A percentile compares a stretch with the other conserved stretches of the same genome.
Conservation (phyloP, 2,329 filamentous ascomycete genomes). For the Chaetomium strumarium region DNA sequence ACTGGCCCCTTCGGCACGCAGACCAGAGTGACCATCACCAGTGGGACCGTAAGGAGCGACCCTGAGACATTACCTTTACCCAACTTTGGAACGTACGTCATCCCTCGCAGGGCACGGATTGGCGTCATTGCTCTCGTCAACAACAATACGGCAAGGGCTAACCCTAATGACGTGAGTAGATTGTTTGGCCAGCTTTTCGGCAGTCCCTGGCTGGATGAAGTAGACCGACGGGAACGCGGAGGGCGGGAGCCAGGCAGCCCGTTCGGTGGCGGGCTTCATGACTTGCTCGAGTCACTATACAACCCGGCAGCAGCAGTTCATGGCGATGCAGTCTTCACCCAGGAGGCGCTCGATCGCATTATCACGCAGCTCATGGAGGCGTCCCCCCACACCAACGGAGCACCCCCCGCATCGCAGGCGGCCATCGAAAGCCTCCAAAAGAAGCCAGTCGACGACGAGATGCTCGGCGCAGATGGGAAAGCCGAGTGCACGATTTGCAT, state of each 20-base stretch:
- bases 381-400: slow-evolving; percentile 67
- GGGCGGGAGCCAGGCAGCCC: slow-evolving; percentile 24
- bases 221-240: slow-evolving; percentile 16
- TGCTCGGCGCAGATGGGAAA: slow-evolving; percentile 60
- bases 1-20: slow-evolving; percentile 28
- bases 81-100: slow-evolving; percentile 44
- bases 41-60: not conserved
- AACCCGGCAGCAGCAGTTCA: slow-evolving; percentile 47
- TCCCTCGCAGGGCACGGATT: slow-evolving; percentile 2
- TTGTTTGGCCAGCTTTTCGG: slow-evolving; percentile 43
- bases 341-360: slow-evolving; percentile 85
- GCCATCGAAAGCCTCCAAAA: slow-evolving; percentile 70
- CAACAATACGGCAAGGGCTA: slow-evolving; percentile 25
- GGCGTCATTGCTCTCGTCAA: slow-evolving; percentile 4
- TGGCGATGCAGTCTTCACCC: slow-evolving; percentile 82
- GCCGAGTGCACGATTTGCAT: slow-evolving; percentile 95
- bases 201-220: slow-evolving; percentile 22
- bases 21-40: slow-evolving; percentile 44
- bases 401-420: slow-evolving; percentile 70
- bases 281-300: slow-evolving; percentile 48
- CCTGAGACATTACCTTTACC: slow-evolving; percentile 9
- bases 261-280: slow-evolving; percentile 40
- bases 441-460: slow-evolving; percentile 61
- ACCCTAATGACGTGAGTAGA: slow-evolving; percentile 31
- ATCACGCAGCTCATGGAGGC: slow-evolving; percentile 85